Percentiles rank a stretch among this genome's conserved stretches.
phyloP scores from a whole-genome alignment of 345 rosid genomes.

The Bruguiera gymnorhiza region DNA sequence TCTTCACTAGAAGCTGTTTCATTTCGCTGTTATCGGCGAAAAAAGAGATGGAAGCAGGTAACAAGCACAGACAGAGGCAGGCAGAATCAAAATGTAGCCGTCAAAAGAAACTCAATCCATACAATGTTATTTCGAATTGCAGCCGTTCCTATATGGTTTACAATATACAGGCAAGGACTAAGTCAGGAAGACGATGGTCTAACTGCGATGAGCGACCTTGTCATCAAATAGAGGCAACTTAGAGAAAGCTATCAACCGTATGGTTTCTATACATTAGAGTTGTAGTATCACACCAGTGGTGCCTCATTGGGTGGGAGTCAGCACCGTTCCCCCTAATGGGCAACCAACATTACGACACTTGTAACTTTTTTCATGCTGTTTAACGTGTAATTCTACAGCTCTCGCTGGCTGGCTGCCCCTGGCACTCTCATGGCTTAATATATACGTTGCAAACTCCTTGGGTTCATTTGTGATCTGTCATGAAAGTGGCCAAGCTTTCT shows the following conservation, averaged over 20 bases:
- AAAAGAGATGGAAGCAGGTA: no score
- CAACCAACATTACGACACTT: neutral
- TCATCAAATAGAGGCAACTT: conserved; percentile 16
- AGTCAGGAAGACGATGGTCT: neutral
- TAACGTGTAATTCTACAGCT: neutral
- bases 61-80: no score
- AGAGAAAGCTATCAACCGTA: conserved; percentile 17
- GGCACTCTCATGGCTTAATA: neutral
- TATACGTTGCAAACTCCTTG: neutral
- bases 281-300: conserved; percentile 22
- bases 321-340: neutral
- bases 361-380: neutral
- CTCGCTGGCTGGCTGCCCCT: neutral
- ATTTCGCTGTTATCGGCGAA: no score
- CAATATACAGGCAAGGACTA: conserved; percentile 31
- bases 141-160: conserved; percentile 13
- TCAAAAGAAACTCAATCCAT: neutral
- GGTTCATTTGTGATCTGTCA: neutral
- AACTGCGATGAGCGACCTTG: conserved; percentile 5
- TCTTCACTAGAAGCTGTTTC: no score
- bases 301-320: conserved; percentile 14
- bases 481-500: conserved; percentile 9
- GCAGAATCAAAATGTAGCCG: neutral
- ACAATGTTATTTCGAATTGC: conserved; percentile 15
- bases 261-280: conserved; percentile 16